Percentiles rank a stretch among this genome's conserved stretches.
Conservation (phyloP, 352 stramenopile genomes). For the Pythium aristosporum region DNA sequence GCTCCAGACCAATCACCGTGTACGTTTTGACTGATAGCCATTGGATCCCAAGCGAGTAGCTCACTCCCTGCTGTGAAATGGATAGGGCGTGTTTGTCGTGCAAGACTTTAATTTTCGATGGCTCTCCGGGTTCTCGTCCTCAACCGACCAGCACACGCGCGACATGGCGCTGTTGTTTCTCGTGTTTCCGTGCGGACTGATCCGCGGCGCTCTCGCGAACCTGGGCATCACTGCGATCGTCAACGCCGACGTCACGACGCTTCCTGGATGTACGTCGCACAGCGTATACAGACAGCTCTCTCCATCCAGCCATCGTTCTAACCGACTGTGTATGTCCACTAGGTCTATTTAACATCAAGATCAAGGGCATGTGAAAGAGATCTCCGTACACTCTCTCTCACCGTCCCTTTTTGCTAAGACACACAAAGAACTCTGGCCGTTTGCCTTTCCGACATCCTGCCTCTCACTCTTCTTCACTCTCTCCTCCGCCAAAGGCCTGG, state of each 20-base stretch:
- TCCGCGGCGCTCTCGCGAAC: conserved; percentile 93
- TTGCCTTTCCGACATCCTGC: not conserved
- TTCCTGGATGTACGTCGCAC: conserved; percentile 87
- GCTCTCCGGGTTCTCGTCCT: conserved; percentile 83
- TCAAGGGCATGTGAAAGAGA: conserved; percentile 53
- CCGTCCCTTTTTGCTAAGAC: not conserved
- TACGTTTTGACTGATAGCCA: conserved; percentile 22
- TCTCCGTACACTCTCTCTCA: too few relatives aligned
- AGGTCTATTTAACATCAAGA: conserved; percentile 93
- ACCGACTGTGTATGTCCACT: not conserved
- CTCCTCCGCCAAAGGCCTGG: conserved; percentile 32
- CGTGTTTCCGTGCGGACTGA: conserved; percentile 94
- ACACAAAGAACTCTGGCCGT: not conserved
- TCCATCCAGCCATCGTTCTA: not conserved
- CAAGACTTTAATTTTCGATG: conserved; percentile 95
- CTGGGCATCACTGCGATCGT: conserved; percentile 94
- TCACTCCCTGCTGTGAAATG: not conserved
- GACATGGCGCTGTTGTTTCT: conserved; percentile 93
- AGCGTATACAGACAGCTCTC: not conserved
- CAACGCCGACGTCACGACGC: conserved; percentile 90
- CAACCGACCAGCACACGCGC: conserved; percentile 77
- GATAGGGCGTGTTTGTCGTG: conserved; percentile 91
- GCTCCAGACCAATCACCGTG: conserved; percentile 96
- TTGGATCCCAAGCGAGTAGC: not conserved
- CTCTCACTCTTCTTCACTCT: conserved; percentile 10